Conservation (phyloP, 192 early-diverging fungal species). For the Allomyces arbusculus region DNA sequence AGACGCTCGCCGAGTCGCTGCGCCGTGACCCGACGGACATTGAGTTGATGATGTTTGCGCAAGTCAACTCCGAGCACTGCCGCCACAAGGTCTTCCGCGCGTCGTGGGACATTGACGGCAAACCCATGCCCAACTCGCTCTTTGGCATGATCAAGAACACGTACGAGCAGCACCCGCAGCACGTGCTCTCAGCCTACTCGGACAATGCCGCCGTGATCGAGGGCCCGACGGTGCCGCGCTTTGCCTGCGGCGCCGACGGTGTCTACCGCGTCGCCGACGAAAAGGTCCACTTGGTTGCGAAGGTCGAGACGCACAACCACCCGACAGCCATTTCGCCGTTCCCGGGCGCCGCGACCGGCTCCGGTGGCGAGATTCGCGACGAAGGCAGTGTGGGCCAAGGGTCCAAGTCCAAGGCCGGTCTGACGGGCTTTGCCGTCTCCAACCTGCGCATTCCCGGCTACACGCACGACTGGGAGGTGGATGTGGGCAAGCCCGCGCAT, state of each 20-base stretch:
- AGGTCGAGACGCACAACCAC: slow-evolving; percentile 99
- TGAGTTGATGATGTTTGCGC: slow-evolving; percentile 99
- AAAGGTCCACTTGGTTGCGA: slow-evolving; percentile 71
- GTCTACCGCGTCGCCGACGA: slow-evolving; percentile 45
- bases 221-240: slow-evolving; percentile 42
- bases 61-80: slow-evolving; percentile 99
- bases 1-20: slow-evolving; percentile 25
- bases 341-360: slow-evolving; percentile 93
- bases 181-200: slow-evolving; percentile 86
- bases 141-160: slow-evolving; percentile 96
- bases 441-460: slow-evolving; percentile 81
- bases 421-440: slow-evolving; percentile 87
- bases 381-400: slow-evolving; percentile 95
- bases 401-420: slow-evolving; percentile 84
- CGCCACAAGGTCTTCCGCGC: slow-evolving; percentile 99
- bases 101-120: slow-evolving; percentile 89
- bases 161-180: slow-evolving; percentile 52
- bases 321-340: slow-evolving; percentile 97
- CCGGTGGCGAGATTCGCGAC: slow-evolving; percentile 98
- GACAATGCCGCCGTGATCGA: slow-evolving; percentile 96
- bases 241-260: slow-evolving; percentile 21
- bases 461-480: slow-evolving; percentile 80
- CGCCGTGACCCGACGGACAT: slow-evolving; percentile 88
- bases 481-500: slow-evolving; percentile 59
- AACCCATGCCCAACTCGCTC: slow-evolving; percentile 54